Base-by-base conservation (phyloP, 495 filamentous ascomycete species). In the Xylaria flabelliformis region DNA sequence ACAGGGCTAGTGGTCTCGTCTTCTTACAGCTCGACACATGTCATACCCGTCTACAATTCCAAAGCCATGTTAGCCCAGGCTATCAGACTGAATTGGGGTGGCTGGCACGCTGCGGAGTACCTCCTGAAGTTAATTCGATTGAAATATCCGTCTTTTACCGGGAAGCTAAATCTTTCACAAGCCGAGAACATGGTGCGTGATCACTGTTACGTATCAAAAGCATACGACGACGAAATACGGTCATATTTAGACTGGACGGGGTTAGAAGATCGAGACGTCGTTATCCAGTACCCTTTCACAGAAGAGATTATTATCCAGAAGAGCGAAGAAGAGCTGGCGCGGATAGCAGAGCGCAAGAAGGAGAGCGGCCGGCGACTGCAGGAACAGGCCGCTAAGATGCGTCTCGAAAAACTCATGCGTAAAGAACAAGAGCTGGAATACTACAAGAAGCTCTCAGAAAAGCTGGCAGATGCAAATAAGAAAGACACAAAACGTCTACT, bases 341-440 rank as follows among this genome's bases (percentile, higher is more conserved):
- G 89, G 15, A 92, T 95, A 70, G 94, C 94, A 17, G 96, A 99
- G 82, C 89, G 93, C 77, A 92, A 95, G 76, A 95, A 95, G 76
- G 96, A 98, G 81, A 94, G 93, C 75, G 96, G 96, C 1, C 88
- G 95, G 64, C 85, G 97, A 42, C 80, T 99, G 24, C 96, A 99
- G 78, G 96, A 97, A 75, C 96, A 99, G 78, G 97, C 96, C 0
- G 95, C 96, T 3, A 98, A 97, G 79, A 97, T 97, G 92, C 89
- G 96, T 21, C 82, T 99, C 6, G 97, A 99, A 56, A 94, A 97
- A 80, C 84, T 99, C 29, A 93, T 98, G 77, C 92, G 92, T 75
- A 98, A 98, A 81, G 96, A 99, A 81, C 90, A 97, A 78, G 95
- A 98, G 76, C 82, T 98, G 17, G 95, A 97, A 70, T 98, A 97